Evolutionary conservation across 2,329 filamentous ascomycete species (phyloP), one percentile per base, ranked within the genome.

Genomic region (Ophiostoma piceae): DNA sequence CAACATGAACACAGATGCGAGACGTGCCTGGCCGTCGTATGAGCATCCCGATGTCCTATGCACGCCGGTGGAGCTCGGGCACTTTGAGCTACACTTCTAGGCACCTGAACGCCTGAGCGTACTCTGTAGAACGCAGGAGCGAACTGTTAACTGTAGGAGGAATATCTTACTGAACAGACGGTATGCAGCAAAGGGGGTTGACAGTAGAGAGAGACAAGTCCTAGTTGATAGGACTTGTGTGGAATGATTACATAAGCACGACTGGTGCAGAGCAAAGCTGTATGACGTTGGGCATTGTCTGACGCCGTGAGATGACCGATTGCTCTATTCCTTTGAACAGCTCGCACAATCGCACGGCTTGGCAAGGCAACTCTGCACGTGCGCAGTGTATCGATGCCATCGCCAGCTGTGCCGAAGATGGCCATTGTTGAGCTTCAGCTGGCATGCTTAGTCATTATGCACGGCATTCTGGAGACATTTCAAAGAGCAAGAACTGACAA

Each of bases 141-240:
- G 19, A 22, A n/a, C 19, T 14, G 11, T 47, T 3, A 8, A 9
- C 22, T 26, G 51, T 57, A 37, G 60, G 16, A 37, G 6, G 19
- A 37, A 37, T 9, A n/a, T n/a, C n/a, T n/a, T n/a, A 35, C 26
- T 19, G 29, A 64, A 37, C 4, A 64, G 29, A 64, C 60, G 60
- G 60, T 37, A 64, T 64, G 60, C 32, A 64, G 60, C 60, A 64
- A 64, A 64, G 60, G 29, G 60, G 32, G 32, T n/a, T 16, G 29
- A 14, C 32, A 29, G 7, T 35, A 37, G 14, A 39, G 29, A 37
- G 60, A 37, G 3, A 37, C 60, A 39, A 64, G 60, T 64, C 60
- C 60, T 64, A 64, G 22, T n/a, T 22, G 32, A 39, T 64, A 64
- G 60, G 60, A 64, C 60, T 64, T 64, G 26, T 64, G 19, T 6